Base-by-base conservation (phyloP, 1,139 yeast species). In the Meyerozyma guilliermondii region DNA sequence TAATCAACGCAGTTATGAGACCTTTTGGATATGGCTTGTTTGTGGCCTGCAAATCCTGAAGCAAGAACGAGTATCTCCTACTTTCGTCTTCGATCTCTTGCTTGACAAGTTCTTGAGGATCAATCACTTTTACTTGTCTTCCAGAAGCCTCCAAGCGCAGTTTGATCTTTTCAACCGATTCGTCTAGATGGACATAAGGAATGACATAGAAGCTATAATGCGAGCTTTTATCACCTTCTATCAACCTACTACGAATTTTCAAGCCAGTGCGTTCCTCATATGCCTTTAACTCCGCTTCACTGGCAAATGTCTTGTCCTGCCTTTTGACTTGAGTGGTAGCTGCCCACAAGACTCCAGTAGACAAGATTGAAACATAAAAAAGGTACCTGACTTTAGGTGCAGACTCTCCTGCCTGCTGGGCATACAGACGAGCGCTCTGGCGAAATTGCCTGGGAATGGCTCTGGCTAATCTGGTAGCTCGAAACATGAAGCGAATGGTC, bases 211-310 rank as follows among this genome's bases (percentile, higher is more conserved):
- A 68, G 43, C 65, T 60, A 46, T 67, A 69, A 39, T 63, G 62
- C 14, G 58, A 56, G 41, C 54, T 55, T 41, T 54, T 49, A 17
- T 60, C 66, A 26, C 49, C 54, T 13, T 51, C 47, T 41, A 81
- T 68, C 41, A 78, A 52, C 43, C 75, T 67, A 41, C 66, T 61
- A 47, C 83, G 72, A 58, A 87, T 71, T 55, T 69, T 81, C 51
- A 81, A 68, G 4, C 83, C 81, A 7, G 74, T 66, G 49, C 69
- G 53, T 39, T 68, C 60, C 49, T 80, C 83, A 46, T 68, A 67
- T 41, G 68, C 71, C 35, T 65, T 54, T 67, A 80, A 83, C 53
- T 86, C 94, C 44, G 73, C 74, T 51, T 81, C 87, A 9, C 81
- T 68, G 49, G 68, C 68, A 26, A 79, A 71, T 17, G 65, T 56